Conservation (phyloP, 192 early-diverging fungal species). For the Haplosporangium gracile region DNA sequence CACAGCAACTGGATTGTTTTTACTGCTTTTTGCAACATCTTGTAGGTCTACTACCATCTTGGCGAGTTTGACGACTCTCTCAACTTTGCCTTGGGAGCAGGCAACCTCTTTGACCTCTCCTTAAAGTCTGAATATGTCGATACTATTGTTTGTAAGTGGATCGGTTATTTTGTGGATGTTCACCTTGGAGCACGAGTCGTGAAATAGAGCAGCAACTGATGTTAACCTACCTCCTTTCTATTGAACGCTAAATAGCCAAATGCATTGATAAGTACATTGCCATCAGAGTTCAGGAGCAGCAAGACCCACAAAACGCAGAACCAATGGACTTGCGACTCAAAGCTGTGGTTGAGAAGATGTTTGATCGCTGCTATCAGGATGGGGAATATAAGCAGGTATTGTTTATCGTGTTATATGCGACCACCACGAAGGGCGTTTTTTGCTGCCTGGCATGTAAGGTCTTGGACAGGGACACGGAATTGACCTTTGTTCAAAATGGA, state of each 20-base stretch:
- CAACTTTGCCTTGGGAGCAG: slow-evolving; percentile 95
- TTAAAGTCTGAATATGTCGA: slow-evolving; percentile 91
- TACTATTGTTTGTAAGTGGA: slow-evolving; percentile 89
- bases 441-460: too few species aligned
- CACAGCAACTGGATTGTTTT: not conserved
- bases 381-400: slow-evolving; percentile 85
- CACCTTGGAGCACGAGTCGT: too few species aligned
- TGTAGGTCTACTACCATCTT: slow-evolving; percentile 95
- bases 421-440: not conserved
- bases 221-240: too few species aligned
- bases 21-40: not conserved
- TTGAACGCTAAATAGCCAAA: slow-evolving; percentile 69
- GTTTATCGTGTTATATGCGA: not conserved
- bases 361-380: slow-evolving; percentile 89
- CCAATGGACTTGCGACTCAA: slow-evolving; percentile 85
- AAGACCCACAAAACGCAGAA: slow-evolving; percentile 52
- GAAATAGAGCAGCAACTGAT: not conserved
- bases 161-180: not conserved
- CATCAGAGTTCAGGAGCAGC: slow-evolving; percentile 66
- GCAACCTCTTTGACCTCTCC: slow-evolving; percentile 86
- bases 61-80: slow-evolving; percentile 97
- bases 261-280: slow-evolving; percentile 97
- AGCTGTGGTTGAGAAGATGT: slow-evolving; percentile 95
- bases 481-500: not conserved
- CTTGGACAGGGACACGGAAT: not conserved